phyloP scores from a whole-genome alignment of 2,329 filamentous ascomycete species.

The Zymoseptoria tritici region DNA sequence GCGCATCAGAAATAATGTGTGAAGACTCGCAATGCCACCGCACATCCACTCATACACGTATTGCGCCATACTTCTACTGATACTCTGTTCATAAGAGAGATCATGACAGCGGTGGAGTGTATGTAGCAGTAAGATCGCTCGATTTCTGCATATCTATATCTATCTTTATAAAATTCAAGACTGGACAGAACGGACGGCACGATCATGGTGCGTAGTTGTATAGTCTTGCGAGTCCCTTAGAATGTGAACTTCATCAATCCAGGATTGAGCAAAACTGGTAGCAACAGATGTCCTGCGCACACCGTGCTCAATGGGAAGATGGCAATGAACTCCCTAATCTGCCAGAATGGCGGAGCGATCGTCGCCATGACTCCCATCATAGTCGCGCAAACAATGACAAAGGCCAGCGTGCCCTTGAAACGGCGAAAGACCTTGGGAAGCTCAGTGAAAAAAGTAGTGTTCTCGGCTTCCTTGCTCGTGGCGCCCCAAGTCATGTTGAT shows the following conservation, averaged over 20 bases:
- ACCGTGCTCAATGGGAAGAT: slow-evolving; percentile 52
- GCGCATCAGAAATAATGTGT: too few relatives aligned
- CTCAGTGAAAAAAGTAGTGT: slow-evolving; percentile 51
- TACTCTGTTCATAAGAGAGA: too few relatives aligned
- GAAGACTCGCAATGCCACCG: too few relatives aligned
- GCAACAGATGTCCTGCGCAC: slow-evolving; percentile 48
- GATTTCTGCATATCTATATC: not conserved
- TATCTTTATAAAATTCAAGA: not conserved
- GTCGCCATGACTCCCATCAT: slow-evolving; percentile 45
- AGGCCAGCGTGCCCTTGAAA: slow-evolving; percentile 50
- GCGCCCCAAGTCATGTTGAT: slow-evolving; percentile 45
- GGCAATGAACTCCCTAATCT: slow-evolving; percentile 50
- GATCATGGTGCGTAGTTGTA: not conserved
- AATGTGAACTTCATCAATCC: slow-evolving; percentile 58
- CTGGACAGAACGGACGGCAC: not conserved
- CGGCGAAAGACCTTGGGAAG: slow-evolving; percentile 48
- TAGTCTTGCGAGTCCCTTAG: slow-evolving; percentile 29
- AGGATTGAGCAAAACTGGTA: slow-evolving; percentile 56
- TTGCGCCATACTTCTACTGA: too few relatives aligned
- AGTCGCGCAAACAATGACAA: slow-evolving; percentile 40
- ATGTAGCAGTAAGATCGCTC: not conserved
- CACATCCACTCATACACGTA: too few relatives aligned
- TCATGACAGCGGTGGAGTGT: not conserved
- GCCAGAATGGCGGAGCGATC: slow-evolving; percentile 47
- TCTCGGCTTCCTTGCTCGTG: slow-evolving; percentile 53